Evolutionary conservation across 495 filamentous ascomycete genomes (phyloP).

Genomic region (Talaromyces trachyspermus): DNA sequence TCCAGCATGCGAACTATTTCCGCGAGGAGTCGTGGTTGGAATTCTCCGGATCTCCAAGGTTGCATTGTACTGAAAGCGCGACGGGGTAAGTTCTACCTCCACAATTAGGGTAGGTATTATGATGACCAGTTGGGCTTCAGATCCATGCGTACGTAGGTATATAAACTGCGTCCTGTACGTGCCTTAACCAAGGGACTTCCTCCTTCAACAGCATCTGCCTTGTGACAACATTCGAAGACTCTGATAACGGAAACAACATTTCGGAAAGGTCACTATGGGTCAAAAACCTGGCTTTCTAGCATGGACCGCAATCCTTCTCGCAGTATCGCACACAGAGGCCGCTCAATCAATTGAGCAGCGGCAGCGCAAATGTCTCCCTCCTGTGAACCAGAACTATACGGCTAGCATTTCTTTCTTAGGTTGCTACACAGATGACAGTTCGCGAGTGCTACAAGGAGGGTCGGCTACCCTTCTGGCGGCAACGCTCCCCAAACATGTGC

Average conservation of each 20-base stretch:
- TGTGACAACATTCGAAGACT: background rate
- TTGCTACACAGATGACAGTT: conserved; percentile 2
- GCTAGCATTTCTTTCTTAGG: background rate
- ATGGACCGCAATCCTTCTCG: background rate
- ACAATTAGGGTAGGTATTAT: no score
- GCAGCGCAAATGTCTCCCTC: background rate
- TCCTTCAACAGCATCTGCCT: background rate
- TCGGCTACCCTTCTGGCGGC: background rate
- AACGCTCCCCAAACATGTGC: background rate
- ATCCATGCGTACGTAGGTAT: no score
- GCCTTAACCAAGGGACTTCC: no score
- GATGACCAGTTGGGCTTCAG: no score
- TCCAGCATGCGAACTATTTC: no score
- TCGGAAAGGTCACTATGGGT: background rate
- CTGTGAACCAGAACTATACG: background rate
- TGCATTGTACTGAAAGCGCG: no score
- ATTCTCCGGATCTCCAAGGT: no score
- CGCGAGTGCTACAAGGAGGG: background rate
- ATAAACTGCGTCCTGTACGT: no score
- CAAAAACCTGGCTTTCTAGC: background rate
- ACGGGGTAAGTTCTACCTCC: no score
- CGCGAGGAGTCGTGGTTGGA: background rate
- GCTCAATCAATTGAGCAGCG: background rate
- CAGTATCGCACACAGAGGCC: background rate
- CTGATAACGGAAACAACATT: background rate